These are phyloP conservation scores for Thalassiosira mediterranea DNA, from an alignment of 352 stramenopile species.

Conservation along the genomic window DNA sequence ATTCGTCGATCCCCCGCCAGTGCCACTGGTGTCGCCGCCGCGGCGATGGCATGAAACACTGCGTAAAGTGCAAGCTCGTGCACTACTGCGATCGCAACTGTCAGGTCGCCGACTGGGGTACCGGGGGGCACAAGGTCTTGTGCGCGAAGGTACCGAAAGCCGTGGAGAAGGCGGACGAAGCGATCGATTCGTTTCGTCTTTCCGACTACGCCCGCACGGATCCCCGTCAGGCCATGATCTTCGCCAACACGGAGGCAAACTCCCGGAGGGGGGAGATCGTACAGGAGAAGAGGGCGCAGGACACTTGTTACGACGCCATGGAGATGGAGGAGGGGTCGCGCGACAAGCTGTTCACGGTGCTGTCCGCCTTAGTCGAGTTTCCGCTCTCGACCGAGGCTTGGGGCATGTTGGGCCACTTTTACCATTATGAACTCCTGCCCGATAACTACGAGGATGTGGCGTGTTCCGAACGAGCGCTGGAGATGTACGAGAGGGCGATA, in stretches of 20 bases:
- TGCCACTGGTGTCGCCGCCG: constrained; percentile 2
- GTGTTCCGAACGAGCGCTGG: neutral
- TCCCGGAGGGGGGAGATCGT: constrained; percentile 10
- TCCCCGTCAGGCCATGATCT: constrained; percentile 2
- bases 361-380: neutral
- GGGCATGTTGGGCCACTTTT: constrained; percentile 23
- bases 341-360: constrained; percentile 8
- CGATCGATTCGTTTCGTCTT: constrained; percentile 9
- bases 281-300: constrained; percentile 9
- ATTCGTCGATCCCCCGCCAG: too few species aligned
- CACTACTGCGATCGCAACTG: constrained; percentile 7
- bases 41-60: constrained; percentile 1
- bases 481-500: constrained; percentile 31
- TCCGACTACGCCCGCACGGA: constrained; percentile 8
- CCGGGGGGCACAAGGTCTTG: constrained; percentile 13
- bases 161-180: constrained; percentile 14
- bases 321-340: constrained; percentile 1
- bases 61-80: constrained; percentile 10
- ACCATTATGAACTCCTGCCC: constrained; percentile 3
- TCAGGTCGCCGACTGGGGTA: constrained; percentile 11
- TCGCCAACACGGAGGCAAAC: constrained; percentile 16
- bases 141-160: constrained; percentile 14
- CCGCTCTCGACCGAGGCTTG: constrained; percentile 25
- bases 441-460: neutral
- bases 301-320: constrained; percentile 14